Evolutionary conservation across 2,329 filamentous ascomycete genomes (phyloP).

Genomic region (Curvularia verruculosa): DNA sequence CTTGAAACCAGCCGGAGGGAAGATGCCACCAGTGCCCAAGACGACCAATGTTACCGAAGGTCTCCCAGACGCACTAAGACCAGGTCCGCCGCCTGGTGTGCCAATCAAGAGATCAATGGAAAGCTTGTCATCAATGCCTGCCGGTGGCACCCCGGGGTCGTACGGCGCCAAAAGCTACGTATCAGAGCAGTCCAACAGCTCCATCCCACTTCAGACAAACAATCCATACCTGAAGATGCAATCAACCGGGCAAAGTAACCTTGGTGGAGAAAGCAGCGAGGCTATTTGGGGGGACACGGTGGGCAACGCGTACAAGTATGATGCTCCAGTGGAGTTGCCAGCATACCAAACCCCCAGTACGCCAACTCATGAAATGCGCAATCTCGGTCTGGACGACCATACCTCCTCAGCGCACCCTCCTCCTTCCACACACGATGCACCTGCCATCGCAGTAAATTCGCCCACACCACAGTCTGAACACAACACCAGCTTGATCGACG

Average conservation of each 20-base stretch:
- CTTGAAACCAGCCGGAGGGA: constrained; percentile 45
- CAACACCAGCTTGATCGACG: constrained; percentile 31
- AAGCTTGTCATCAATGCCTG: constrained; percentile 38
- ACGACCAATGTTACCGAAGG: constrained; percentile 17
- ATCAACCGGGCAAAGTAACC: constrained; percentile 43
- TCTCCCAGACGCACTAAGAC: constrained; percentile 41
- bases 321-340: constrained; percentile 50
- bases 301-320: constrained; percentile 34
- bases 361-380: constrained; percentile 47
- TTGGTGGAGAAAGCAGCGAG: constrained; percentile 47
- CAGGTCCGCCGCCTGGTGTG: constrained; percentile 41
- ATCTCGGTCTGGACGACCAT: constrained; percentile 42
- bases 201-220: constrained; percentile 49
- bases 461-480: constrained; percentile 28
- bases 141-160: constrained; percentile 37
- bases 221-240: constrained; percentile 54
- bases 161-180: constrained; percentile 39
- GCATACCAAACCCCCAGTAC: constrained; percentile 49
- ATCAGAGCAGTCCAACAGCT: constrained; percentile 35
- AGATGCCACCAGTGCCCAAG: constrained; percentile 25
- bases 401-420: constrained; percentile 17
- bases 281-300: constrained; percentile 48
- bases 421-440: constrained; percentile 32
- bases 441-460: constrained; percentile 36
- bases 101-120: constrained; percentile 40